Evolutionary conservation across 2,329 filamentous ascomycete genomes (phyloP), one percentile per base, ranked within the genome.

Genomic region (Colletotrichum tanaceti): DNA sequence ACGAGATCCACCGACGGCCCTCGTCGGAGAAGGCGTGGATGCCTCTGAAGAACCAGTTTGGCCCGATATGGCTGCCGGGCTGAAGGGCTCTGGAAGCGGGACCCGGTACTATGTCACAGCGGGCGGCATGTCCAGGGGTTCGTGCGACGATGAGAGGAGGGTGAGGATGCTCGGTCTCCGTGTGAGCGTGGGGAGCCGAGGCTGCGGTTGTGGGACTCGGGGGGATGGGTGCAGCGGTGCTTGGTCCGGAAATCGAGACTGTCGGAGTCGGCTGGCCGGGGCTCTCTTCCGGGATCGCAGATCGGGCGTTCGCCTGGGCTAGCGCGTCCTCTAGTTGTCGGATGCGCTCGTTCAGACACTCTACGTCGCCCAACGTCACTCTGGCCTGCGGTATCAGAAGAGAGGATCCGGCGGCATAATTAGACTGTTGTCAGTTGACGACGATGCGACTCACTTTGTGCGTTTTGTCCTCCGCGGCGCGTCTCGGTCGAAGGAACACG

Each of bases 11-110:
- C 18, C 20, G 39, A 13, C 58, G 63, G 5, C 63, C 63, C 22
- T 63, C 18, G 5, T 44, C 58, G 4, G 63, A 63, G 10, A 66
- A 63, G 3, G 43, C 50, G 9, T 66, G 63, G 5, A 63, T 50
- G 16, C 63, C 63, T n/a, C 58, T 39, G 7, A 66, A 66, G 58
- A 63, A 66, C 63, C 63, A 66, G 11, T 66, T 66, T 2, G 58
- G 63, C 0, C 63, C 63, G 9, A 65, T 32, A 32, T 53, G 44
- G 57, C 32, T 59, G n/a, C 43, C 43, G 5, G 43, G 43, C 7
- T 22, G 13, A 22, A 46, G 44, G 7, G 11, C 46, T n/a, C 1
- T 28, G 18, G 46, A 13, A 14, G 32, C 3, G 14, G 35, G 16
- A 2, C 9, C 7, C 35, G 11, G 6, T n/a, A n/a, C n/a, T 32